Evolutionary conservation across 139 green algal genomes (phyloP), one percentile per base, ranked within the genome.

Genomic region (Gonium pectorale): DNA sequence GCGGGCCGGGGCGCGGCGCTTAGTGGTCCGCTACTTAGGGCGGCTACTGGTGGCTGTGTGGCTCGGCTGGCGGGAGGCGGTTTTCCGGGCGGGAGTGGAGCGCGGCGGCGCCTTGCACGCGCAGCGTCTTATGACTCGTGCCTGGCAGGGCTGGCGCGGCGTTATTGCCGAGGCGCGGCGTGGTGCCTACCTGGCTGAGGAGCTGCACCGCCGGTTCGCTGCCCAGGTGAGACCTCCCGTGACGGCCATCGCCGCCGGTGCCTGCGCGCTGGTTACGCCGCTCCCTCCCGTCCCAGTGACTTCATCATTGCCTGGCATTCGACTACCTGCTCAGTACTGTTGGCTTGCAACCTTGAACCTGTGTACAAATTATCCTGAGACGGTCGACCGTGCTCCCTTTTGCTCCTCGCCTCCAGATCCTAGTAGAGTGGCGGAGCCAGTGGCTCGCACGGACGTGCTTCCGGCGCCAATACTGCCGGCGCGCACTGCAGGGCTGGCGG

Each of bases 401-500:
- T n/a, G n/a, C n/a, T n/a, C n/a, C 66, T 17, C 35, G 21, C 38
- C 41, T 56, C 35, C 7, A 75, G 66, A 67, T 52, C n/a, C 56
- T 86, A 51, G 49, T 3, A 4, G 40, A 49, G 40, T 49, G 37
- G 67, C 67, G 80, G 31, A n/a, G 29, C 51, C 52, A 60, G 41
- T 70, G 67, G 63, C 63, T 86, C 11, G 85, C 69, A 1, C 59
- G 60, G 24, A 21, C 40, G 3, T n/a, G 37, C 24, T 49, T 72
- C n/a, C 86, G 79, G 0, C 66, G 73, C 26, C 37, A 86, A 35
- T 79, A 79, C 64, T 56, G 49, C 24, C 79, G 87, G 17, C 86
- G 86, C 70, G 78, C 67, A 38, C 80, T 92, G 31, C 41, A 67
- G 7, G 77, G 80, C 56, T 92, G 89, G 89, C 81, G 84, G 29